phyloP scores from a whole-genome alignment of 768 basidiomycete genomes.

The Phaffia australis region DNA sequence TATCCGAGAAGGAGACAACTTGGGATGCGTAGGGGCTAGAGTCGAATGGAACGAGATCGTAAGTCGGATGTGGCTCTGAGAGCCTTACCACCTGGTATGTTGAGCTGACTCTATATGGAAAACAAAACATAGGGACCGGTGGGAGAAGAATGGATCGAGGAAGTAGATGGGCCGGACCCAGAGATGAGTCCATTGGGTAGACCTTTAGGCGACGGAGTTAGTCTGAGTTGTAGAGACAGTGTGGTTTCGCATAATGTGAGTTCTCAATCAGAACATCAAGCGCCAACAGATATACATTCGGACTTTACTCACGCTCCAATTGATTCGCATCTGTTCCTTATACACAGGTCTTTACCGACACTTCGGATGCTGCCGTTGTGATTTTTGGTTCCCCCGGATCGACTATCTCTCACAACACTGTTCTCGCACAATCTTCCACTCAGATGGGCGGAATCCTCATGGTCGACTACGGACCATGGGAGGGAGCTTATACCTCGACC shows the following conservation, averaged over 20 bases:
- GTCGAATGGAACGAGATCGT: slow-evolving; percentile 37
- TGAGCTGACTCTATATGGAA: neutral
- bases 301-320: neutral
- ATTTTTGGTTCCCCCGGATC: slow-evolving; percentile 42
- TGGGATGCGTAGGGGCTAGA: slow-evolving; percentile 34
- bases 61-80: neutral
- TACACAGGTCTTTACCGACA: slow-evolving; percentile 38
- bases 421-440: slow-evolving; percentile 35
- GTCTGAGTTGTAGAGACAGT: slow-evolving; percentile 39
- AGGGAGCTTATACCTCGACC: slow-evolving; percentile 39
- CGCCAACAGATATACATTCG: neutral
- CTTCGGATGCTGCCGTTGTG: slow-evolving; percentile 39
- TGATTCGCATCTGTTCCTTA: neutral
- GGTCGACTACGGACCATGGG: slow-evolving; percentile 40
- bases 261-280: neutral
- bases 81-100: neutral
- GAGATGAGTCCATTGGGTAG: slow-evolving; percentile 36
- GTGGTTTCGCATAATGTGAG: slow-evolving; percentile 34
- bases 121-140: slow-evolving; percentile 33
- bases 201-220: slow-evolving; percentile 41
- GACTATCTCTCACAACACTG: slow-evolving; percentile 37
- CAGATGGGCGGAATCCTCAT: slow-evolving; percentile 41
- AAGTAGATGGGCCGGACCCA: slow-evolving; percentile 37
- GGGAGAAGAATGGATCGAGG: slow-evolving; percentile 38
- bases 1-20: slow-evolving; percentile 37